Evolutionary conservation across 768 basidiomycete species (phyloP), one percentile per base, ranked within the genome.

Genomic region (Favolaschia claudopus): DNA sequence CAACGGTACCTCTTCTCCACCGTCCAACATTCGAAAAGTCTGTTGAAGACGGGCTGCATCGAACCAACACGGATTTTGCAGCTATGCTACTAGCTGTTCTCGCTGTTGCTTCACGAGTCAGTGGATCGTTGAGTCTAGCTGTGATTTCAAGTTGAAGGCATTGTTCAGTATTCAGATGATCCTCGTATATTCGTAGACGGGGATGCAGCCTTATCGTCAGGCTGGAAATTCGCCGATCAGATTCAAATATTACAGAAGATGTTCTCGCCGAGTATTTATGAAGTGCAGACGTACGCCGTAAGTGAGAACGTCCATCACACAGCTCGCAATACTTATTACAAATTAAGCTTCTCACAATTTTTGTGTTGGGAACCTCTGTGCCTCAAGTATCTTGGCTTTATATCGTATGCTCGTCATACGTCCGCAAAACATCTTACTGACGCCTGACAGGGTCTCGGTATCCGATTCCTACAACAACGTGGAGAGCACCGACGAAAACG

Each of bases 1-100:
- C 71, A n/a, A n/a, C n/a, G n/a, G n/a, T 80, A 5, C 91, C 91
- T 0, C 70, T 93, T 5, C 72, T 95, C 5, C 92, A 93, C 65
- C 80, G 82, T 1, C 85, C 86, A 0, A 82, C 82, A 12, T 92
- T 93, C 62, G 76, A 85, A 53, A 73, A 74, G n/a, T 76, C 79
- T 29, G 64, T 88, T 17, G 63, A 64, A 1, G 72, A 79, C 4
- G 77, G 79, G 1, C 67, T 82, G 12, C 84, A 91, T 69, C 65
- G 80, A 7, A 72, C 70, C 7, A 80, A 89, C 50, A 32, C 72
- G 1, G 67, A 76, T 0, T 92, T 92, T 68, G 83, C 78, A 0
- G 72, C 78, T 29, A 77, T 81, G 1, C 83, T 92, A 40, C 79
- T 92, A 12, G 72, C 86, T 7, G 81, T 90, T 0, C 89, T 88